Conservation (phyloP, 2,329 filamentous ascomycete genomes). For the Xylariaceae sp. region DNA sequence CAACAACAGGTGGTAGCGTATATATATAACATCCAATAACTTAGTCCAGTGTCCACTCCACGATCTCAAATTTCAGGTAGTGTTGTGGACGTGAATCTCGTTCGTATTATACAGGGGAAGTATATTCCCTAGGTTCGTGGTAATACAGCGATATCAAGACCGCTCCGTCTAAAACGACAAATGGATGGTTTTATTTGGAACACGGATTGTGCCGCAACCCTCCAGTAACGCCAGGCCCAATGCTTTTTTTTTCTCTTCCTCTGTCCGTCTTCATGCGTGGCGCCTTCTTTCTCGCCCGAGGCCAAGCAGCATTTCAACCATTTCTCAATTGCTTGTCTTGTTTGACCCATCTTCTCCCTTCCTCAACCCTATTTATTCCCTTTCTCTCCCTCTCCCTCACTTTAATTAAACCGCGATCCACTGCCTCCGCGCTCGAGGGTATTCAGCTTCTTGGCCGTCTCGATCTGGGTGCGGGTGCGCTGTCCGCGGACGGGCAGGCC, state of each 20-base stretch:
- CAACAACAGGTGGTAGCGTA: too few species aligned
- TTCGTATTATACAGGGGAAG: constrained; percentile 25
- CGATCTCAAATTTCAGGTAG: background rate
- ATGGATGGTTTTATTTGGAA: background rate
- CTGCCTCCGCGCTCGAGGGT: constrained; percentile 54
- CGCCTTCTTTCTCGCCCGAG: background rate
- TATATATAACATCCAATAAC: background rate
- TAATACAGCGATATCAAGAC: constrained; percentile 15
- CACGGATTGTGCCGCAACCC: background rate
- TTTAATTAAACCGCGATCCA: constrained; percentile 21
- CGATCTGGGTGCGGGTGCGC: constrained; percentile 77
- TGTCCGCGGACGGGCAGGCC: constrained; percentile 90
- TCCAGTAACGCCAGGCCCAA: constrained; percentile 29
- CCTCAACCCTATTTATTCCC: background rate
- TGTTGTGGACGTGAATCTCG: constrained; percentile 7
- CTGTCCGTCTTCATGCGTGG: background rate
- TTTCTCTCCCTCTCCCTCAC: background rate
- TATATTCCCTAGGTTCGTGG: background rate
- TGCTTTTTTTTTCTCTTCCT: background rate
- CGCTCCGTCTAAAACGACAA: constrained; percentile 4
- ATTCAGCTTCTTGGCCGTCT: constrained; percentile 68
- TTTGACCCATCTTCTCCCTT: background rate
- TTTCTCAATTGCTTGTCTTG: background rate
- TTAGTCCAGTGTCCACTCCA: background rate
- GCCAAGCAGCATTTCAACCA: background rate